Evolutionary conservation across 2,329 filamentous ascomycete species (phyloP), one percentile per base, ranked within the genome.

Genomic region (Nemania abortiva): DNA sequence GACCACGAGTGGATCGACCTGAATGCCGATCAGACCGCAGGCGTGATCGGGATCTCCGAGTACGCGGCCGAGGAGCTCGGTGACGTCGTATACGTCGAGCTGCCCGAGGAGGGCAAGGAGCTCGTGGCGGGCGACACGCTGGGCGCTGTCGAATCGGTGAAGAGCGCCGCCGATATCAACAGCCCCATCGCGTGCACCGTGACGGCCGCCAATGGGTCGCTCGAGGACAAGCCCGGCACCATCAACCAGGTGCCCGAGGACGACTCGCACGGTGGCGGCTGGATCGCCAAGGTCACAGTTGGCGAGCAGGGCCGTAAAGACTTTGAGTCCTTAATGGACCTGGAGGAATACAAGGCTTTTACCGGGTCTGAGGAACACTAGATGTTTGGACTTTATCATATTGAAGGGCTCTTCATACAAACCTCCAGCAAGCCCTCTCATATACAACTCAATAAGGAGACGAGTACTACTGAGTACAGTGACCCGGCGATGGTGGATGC

Each of bases 1-100:
- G 95, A 98, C 80, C 96, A 99, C 86, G 96, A 99, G 86, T 99
- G 96, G 96, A 90, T 99, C 80, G 94, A 98, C 82, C 85, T 97
- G 69, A 91, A 90, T 65, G 89, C 89, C 60, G 92, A 97, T 83
- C 90, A 91, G 80, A 95, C 92, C 82, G 91, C 91, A 58, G 95
- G 93, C 85, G 89, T 87, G 60, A 85, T 91, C 74, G 96, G 96
- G 70, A 97, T 99, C 81, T 96, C 94, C 65, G 87, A 91, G 75
- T 98, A 97, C 86, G 96, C 96, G 22, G 93, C 96, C 74, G 89
- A 97, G 77, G 91, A 93, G 74, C 92, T 99, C 71, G 96, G 96
- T 74, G 96, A 99, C 80, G 95, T 98, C 68, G 95, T 99, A 79
- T 99, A 92, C 85, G 94, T 98, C 77, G 96, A 99, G 86, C 91